These are phyloP conservation scores for Spencermartinsiella ligniputridi DNA, from an alignment of 1,139 yeast species.

Conservation along the genomic window DNA sequence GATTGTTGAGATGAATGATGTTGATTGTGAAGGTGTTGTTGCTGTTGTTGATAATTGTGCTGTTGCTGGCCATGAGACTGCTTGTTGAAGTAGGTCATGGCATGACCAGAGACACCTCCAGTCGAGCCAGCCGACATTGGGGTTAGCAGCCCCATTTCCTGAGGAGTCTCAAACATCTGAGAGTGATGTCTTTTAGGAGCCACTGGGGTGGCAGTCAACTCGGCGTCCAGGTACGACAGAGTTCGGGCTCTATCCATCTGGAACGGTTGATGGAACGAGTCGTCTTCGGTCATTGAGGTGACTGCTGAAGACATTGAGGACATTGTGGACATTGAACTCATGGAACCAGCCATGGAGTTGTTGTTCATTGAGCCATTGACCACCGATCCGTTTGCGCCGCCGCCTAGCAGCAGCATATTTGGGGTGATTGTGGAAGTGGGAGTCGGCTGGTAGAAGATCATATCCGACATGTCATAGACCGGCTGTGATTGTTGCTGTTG, in stretches of 20 bases:
- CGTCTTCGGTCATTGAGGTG: neutral
- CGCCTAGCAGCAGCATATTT: conserved; percentile 9
- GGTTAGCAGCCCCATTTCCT: conserved; percentile 8
- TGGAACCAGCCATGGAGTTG: conserved; percentile 2
- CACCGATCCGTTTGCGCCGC: neutral
- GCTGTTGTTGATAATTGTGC: neutral
- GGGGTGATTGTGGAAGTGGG: conserved; percentile 12
- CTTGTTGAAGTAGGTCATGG: too few relatives aligned
- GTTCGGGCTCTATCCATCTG: conserved; percentile 9
- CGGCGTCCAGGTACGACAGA: conserved; percentile 10
- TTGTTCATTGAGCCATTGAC: neutral
- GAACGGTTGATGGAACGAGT: neutral
- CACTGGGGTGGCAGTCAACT: conserved; percentile 4
- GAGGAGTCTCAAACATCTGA: conserved; percentile 6
- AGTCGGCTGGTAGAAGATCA: conserved; percentile 4
- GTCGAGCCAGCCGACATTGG: conserved; percentile 3
- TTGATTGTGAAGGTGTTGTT: neutral
- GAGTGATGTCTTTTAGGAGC: conserved; percentile 5
- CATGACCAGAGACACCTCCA: neutral
- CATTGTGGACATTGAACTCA: neutral
- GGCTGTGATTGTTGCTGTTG: neutral
- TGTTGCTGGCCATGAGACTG: neutral
- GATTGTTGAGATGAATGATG: neutral
- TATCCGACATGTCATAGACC: conserved; percentile 1
- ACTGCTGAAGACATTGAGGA: neutral